Conservation (phyloP, 176 grass and related monocot genomes). For the Alloteropsis semialata region DNA sequence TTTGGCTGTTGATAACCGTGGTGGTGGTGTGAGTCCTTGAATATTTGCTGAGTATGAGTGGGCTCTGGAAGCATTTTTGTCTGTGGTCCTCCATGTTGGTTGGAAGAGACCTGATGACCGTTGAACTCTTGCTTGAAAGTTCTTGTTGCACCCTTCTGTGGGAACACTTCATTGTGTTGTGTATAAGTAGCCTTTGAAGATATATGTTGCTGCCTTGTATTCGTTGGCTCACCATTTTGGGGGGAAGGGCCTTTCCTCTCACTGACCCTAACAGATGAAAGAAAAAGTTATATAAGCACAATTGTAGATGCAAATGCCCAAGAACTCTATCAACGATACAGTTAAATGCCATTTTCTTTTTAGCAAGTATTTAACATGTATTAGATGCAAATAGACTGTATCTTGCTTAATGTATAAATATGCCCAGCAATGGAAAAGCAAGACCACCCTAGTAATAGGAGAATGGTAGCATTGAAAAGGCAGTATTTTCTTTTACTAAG, state of each 20-base stretch:
- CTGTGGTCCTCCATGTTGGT: not conserved
- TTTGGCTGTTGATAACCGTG: not conserved
- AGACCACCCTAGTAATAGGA: not conserved
- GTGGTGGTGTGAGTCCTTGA: not conserved
- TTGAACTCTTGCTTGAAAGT: not conserved
- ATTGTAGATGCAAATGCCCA: not conserved
- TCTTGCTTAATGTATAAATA: not conserved
- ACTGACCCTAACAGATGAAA: not conserved
- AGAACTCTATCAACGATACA: not conserved
- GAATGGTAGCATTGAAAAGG: not conserved
- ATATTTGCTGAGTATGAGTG: not conserved
- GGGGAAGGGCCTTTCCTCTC: not conserved
- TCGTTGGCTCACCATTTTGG: not conserved
- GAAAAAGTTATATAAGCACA: not conserved
- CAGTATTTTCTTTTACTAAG: not conserved
- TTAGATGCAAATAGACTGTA: not conserved
- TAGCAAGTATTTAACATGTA: not conserved
- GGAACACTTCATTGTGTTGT: conserved; percentile 6
- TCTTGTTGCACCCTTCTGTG: conserved; percentile 5
- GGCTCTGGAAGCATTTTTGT: not conserved
- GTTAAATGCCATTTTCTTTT: not conserved
- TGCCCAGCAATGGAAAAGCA: not conserved
- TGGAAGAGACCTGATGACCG: not conserved
- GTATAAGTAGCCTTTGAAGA: not conserved
- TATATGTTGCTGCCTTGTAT: not conserved